Evolutionary conservation across 176 grass and related monocot species (phyloP).

Genomic region (Carex kokanica): DNA sequence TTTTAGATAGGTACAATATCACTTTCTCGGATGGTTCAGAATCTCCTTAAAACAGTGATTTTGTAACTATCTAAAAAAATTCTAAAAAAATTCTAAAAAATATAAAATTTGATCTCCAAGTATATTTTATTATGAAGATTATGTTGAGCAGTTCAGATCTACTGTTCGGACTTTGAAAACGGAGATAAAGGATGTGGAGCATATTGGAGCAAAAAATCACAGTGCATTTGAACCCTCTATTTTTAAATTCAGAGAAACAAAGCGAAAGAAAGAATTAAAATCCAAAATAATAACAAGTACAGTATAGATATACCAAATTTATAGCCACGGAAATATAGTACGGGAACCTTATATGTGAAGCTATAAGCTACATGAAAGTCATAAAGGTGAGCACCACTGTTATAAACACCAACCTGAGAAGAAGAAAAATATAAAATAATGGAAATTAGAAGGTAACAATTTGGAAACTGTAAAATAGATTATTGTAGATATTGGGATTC

Average conservation of each 20-base stretch:
- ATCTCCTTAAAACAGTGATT: too few species aligned
- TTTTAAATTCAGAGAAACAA: constrained; percentile 11
- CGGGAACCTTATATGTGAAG: constrained; percentile 72
- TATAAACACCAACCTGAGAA: constrained; percentile 49
- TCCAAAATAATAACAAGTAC: background rate
- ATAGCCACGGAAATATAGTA: constrained; percentile 79
- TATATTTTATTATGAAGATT: too few species aligned
- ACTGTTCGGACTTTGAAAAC: too few species aligned
- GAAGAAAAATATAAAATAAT: background rate
- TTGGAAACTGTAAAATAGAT: background rate
- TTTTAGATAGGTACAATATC: too few species aligned
- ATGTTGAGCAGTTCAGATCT: too few species aligned
- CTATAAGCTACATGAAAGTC: constrained; percentile 91
- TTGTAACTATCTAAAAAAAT: too few species aligned
- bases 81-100: too few species aligned
- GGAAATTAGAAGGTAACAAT: background rate
- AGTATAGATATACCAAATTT: constrained; percentile 35
- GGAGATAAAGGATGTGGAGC: too few species aligned
- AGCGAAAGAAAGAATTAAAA: constrained; percentile 10
- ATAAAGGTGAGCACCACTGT: constrained; percentile 44
- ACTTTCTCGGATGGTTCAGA: too few species aligned
- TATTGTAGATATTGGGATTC: background rate
- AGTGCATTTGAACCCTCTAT: background rate
- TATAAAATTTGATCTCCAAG: too few species aligned
- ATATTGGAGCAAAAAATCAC: too few species aligned